Percentiles rank a stretch among this genome's conserved stretches.
phyloP scores from a whole-genome alignment of 2,329 filamentous ascomycete genomes.

The Ceratocystis destructans region DNA sequence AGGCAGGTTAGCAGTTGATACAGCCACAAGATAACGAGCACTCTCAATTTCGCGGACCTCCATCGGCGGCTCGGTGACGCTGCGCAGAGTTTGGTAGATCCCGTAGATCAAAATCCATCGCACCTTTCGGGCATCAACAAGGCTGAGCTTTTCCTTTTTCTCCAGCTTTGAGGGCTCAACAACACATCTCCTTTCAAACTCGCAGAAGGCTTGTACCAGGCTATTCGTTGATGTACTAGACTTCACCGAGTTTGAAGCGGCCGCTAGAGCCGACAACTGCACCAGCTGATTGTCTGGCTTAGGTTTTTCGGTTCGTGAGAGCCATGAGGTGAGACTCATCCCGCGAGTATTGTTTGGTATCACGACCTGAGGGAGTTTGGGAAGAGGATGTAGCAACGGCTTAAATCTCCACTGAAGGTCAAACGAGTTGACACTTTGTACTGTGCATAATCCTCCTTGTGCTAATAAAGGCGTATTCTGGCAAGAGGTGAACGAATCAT shows the following conservation, averaged over 20 bases:
- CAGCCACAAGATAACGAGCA: constrained; percentile 43
- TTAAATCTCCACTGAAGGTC: constrained; percentile 46
- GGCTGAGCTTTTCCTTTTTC: constrained; percentile 23
- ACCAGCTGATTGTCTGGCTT: constrained; percentile 37
- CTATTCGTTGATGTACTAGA: constrained; percentile 32
- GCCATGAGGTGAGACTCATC: constrained; percentile 30
- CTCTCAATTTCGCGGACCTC: constrained; percentile 45
- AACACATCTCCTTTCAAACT: constrained; percentile 51
- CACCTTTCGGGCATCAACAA: constrained; percentile 58
- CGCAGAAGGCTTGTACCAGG: constrained; percentile 54
- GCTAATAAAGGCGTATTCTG: constrained; percentile 40
- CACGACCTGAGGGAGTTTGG: constrained; percentile 44
- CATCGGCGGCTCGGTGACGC: constrained; percentile 45
- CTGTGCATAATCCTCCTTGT: constrained; percentile 54
- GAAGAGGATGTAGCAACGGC: constrained; percentile 50
- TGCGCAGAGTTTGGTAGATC: constrained; percentile 56
- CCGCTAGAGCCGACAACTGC: constrained; percentile 39
- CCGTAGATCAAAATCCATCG: constrained; percentile 67
- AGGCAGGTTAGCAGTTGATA: constrained; percentile 31
- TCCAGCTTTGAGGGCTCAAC: constrained; percentile 22
- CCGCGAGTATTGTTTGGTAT: constrained; percentile 21
- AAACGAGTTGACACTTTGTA: constrained; percentile 55
- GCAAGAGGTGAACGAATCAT: constrained; percentile 39
- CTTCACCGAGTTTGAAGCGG: constrained; percentile 34
- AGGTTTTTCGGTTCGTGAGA: constrained; percentile 30